phyloP scores from a whole-genome alignment of 1,139 yeast genomes.

The Diutina sp. region DNA sequence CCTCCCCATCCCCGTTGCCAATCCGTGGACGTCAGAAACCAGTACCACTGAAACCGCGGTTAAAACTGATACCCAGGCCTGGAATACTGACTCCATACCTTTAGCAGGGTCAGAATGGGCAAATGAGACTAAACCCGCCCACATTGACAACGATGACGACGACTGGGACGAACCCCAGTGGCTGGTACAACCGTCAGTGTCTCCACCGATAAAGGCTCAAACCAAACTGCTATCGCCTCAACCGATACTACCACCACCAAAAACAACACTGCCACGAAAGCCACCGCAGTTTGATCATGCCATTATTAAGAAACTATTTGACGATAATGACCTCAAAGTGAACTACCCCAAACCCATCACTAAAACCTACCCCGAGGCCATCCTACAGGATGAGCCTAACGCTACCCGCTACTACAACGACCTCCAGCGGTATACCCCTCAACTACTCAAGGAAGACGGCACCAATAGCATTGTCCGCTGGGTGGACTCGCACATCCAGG shows the following conservation, averaged over 20 bases:
- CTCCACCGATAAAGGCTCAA: neutral
- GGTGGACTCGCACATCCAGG: slow-evolving; percentile 16
- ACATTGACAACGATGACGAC: neutral
- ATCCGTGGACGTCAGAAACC: neutral
- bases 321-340: neutral
- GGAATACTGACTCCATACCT: neutral
- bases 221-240: neutral
- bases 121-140: no score
- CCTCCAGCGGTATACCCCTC: slow-evolving; percentile 24
- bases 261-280: neutral
- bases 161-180: neutral
- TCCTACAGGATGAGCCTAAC: slow-evolving; percentile 19
- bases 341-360: neutral
- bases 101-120: neutral
- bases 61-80: no score
- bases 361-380: slow-evolving; percentile 19
- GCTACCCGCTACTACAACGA: slow-evolving; percentile 21
- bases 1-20: neutral
- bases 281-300: neutral
- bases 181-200: neutral
- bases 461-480: slow-evolving; percentile 4
- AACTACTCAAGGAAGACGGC: slow-evolving; percentile 15
- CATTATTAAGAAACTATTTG: neutral
- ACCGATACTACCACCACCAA: no score
- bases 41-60: neutral